phyloP scores from a whole-genome alignment of 768 basidiomycete species.

The Russula virescens region DNA sequence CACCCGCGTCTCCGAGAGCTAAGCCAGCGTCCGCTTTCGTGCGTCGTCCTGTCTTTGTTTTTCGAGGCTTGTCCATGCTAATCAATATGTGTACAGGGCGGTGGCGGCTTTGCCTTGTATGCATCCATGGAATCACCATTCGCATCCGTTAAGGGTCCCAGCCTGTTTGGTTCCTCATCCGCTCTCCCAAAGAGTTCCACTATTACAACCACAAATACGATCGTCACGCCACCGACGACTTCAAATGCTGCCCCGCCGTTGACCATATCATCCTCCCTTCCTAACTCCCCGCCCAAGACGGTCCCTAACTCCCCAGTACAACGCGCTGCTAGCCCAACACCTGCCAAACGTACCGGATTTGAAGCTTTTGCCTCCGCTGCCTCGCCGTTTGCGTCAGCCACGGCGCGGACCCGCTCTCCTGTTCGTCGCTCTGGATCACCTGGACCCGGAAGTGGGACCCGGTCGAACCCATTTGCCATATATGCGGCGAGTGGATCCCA shows the following conservation, averaged over 20 bases:
- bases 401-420: constrained; percentile 52
- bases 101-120: constrained; percentile 71
- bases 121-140: constrained; percentile 72
- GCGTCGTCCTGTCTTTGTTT: neutral
- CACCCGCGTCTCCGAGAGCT: constrained; percentile 13
- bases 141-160: constrained; percentile 65
- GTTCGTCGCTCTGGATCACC: constrained; percentile 29
- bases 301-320: constrained; percentile 18
- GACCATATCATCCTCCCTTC: constrained; percentile 2
- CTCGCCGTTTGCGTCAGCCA: constrained; percentile 53
- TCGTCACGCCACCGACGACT: constrained; percentile 8
- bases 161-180: constrained; percentile 36
- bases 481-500: constrained; percentile 49
- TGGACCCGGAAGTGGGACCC: constrained; percentile 49
- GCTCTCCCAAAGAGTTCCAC: constrained; percentile 32
- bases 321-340: constrained; percentile 28
- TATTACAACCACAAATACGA: constrained; percentile 26
- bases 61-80: neutral
- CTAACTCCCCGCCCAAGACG: constrained; percentile 19
- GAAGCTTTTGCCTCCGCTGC: constrained; percentile 47
- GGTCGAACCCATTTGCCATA: constrained; percentile 31
- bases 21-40: constrained; percentile 21
- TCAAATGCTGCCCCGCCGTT: constrained; percentile 7
- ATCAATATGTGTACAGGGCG: constrained; percentile 15
- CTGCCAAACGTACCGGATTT: constrained; percentile 49